Percentiles rank a stretch among this genome's conserved stretches.
Conservation (phyloP, 345 rosid species). For the Lepidium africanum region DNA sequence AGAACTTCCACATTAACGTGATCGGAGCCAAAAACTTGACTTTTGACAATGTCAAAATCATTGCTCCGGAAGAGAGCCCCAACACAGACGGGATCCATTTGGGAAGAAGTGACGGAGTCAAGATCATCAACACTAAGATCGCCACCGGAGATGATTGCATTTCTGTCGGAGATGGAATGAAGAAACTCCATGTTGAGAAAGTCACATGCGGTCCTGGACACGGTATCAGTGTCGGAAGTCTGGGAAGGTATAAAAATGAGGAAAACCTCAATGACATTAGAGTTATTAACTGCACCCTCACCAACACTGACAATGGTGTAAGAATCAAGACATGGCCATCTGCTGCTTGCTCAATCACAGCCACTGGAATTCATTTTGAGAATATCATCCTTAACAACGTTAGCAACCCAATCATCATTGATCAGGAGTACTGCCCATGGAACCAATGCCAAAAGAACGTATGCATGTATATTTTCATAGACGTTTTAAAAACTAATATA, state of each 20-base stretch:
- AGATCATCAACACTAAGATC: slow-evolving; percentile 30
- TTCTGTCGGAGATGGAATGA: too few species aligned
- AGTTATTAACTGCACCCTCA: too few species aligned
- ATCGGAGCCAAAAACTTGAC: slow-evolving; percentile 37
- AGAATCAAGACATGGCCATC: too few species aligned
- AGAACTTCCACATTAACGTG: slow-evolving; percentile 46
- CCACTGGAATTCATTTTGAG: slow-evolving; percentile 20
- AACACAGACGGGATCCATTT: slow-evolving; percentile 75
- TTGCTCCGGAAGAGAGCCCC: slow-evolving; percentile 36
- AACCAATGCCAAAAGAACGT: slow-evolving; percentile 23
- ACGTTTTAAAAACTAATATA: too few species aligned
- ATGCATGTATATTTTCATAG: neutral
- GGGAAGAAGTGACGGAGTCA: slow-evolving; percentile 34
- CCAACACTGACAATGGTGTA: too few species aligned
- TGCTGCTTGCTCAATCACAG: slow-evolving; percentile 16
- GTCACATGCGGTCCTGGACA: slow-evolving; percentile 61
- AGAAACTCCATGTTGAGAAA: too few species aligned
- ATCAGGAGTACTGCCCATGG: slow-evolving; percentile 39
- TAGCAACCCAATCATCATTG: slow-evolving; percentile 33
- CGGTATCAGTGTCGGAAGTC: slow-evolving; percentile 60
- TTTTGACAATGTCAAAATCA: slow-evolving; percentile 26
- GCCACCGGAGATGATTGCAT: slow-evolving; percentile 48
- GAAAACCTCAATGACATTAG: slow-evolving; percentile 30
- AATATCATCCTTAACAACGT: slow-evolving; percentile 25
- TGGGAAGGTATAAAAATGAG: slow-evolving; percentile 38